Percentiles rank a stretch among this genome's conserved stretches.
phyloP scores from a whole-genome alignment of 305 asterid genomes.

The Salvia sclarea region DNA sequence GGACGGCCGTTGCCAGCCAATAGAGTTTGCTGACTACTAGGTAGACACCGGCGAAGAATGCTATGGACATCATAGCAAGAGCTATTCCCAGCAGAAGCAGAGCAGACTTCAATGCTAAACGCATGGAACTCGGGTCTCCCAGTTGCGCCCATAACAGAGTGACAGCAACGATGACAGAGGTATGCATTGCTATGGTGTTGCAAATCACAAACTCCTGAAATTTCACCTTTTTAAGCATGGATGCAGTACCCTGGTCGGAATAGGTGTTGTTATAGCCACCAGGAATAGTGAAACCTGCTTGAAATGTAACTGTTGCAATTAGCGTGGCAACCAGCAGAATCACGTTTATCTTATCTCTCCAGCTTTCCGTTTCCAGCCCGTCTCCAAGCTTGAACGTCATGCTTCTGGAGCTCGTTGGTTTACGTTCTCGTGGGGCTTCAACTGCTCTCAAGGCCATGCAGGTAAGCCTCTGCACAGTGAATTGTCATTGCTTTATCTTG shows the following conservation, averaged over 20 bases:
- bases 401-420: slow-evolving; percentile 30
- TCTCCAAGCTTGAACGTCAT: slow-evolving; percentile 28
- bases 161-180: slow-evolving; percentile 46
- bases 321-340: slow-evolving; percentile 53
- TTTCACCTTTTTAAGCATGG: slow-evolving; percentile 40
- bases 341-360: slow-evolving; percentile 49
- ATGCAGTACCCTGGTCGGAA: slow-evolving; percentile 46
- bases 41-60: slow-evolving; percentile 50
- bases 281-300: slow-evolving; percentile 56
- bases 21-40: slow-evolving; percentile 49
- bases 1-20: slow-evolving; percentile 48
- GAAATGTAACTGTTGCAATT: slow-evolving; percentile 53
- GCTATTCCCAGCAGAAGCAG: slow-evolving; percentile 50
- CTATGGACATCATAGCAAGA: slow-evolving; percentile 46
- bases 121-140: slow-evolving; percentile 46
- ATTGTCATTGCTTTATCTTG: not conserved
- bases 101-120: slow-evolving; percentile 41
- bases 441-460: slow-evolving; percentile 46
- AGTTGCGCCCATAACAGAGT: slow-evolving; percentile 57
- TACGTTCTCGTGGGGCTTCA: slow-evolving; percentile 42
- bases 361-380: slow-evolving; percentile 39
- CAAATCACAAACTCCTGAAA: slow-evolving; percentile 49
- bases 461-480: slow-evolving; percentile 42
- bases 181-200: slow-evolving; percentile 49
- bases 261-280: slow-evolving; percentile 43